Base-by-base conservation (phyloP, 179 eudicot genomes). In the Spinacia oleracea region DNA sequence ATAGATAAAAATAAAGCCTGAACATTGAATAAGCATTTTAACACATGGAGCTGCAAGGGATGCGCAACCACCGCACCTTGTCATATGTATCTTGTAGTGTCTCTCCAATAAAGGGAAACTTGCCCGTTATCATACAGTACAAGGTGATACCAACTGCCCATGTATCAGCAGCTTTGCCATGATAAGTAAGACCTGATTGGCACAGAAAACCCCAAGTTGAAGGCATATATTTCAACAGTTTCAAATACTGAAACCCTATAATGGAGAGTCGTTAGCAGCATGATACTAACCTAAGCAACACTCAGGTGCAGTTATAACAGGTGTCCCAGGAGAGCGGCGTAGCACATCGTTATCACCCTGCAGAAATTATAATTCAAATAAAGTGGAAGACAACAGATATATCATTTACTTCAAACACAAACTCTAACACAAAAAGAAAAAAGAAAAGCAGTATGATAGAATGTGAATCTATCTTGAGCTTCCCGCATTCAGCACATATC, bases 291-390 rank as follows among this genome's bases (percentile, higher is more conserved):
- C 98, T 90, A 89, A 81, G 79, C 98, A 94, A 82, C 98, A 94
- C 79, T 94, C 98, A 0, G 98, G 98, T 38, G 98, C 98, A 70
- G 98, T 94, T 34, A 94, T 93, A 71, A 91, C 98, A 72, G 98
- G 98, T 77, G 98, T 94, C 78, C 98, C 98, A 66, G 98, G 98
- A 79, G 98, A 93, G 78, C 98, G 97, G 20, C 97, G 94, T 71
- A 94, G 89, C 88, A 88, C 94, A 66, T 94, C 98, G 78, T 94
- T 94, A 70, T 89, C 97, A 81, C 85, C 97, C 98, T 94, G 82
- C 51, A 84, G 25, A 69, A 23, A 58, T 3, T 42, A 45, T 58
- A 35, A 65, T n/a, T 75, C 48, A 75, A 67, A 78, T 58, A 46
- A 56, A 72, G 59, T 8, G 21, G 20, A 21, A 20, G 11, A 46